Evolutionary conservation across 176 grass and related monocot species (phyloP).

Genomic region (Eragrostis nindensis): DNA sequence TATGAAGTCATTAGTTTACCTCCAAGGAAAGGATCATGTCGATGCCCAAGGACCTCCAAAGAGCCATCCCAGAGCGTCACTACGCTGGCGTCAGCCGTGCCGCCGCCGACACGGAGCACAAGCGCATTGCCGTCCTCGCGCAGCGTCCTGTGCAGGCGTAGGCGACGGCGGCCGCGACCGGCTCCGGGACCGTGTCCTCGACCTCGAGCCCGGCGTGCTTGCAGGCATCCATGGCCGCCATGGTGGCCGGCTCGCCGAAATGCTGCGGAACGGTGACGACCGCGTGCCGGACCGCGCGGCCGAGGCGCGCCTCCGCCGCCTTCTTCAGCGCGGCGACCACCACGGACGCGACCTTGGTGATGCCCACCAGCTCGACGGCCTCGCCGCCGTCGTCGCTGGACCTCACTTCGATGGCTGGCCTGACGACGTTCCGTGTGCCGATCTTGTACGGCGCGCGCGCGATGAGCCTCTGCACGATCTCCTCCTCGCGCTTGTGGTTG

Average conservation of each 20-base stretch:
- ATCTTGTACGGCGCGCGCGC: not conserved
- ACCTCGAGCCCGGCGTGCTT: not conserved
- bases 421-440: not conserved
- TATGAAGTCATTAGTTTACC: not conserved
- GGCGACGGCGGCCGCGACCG: not conserved
- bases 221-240: not conserved
- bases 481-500: not conserved
- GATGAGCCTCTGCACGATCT: not conserved
- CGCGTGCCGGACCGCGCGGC: not conserved
- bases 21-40: not conserved
- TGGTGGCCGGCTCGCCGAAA: not conserved
- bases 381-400: too few species aligned
- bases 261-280: conserved; percentile 17
- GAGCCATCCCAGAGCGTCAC: not conserved
- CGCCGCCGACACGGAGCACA: conserved; percentile 29
- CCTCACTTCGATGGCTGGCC: not conserved
- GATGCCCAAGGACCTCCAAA: not conserved
- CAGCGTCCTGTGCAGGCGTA: conserved; percentile 10
- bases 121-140: not conserved
- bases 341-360: not conserved
- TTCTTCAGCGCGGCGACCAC: conserved; percentile 1
- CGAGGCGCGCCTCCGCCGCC: conserved; percentile 12
- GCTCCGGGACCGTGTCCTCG: not conserved
- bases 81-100: not conserved
- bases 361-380: not conserved